Evolutionary conservation across 768 basidiomycete species (phyloP).

Genomic region (Termitomyces sp.): DNA sequence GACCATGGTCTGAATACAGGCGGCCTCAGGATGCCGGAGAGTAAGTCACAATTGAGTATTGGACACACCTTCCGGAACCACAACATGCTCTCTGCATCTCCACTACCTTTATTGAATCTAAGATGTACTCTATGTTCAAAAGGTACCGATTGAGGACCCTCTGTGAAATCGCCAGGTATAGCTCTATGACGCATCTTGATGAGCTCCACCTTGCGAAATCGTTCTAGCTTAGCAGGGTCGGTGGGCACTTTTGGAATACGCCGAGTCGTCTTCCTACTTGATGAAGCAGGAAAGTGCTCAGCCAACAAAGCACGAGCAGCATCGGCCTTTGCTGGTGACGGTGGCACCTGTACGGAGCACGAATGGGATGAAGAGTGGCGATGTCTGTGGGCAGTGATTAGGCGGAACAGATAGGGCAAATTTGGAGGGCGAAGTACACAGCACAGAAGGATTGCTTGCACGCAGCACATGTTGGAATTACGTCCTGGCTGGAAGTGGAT

Average conservation of each 20-base stretch:
- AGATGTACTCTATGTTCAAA: conserved; percentile 57
- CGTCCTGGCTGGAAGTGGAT: conserved; percentile 22
- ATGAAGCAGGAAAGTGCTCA: conserved; percentile 39
- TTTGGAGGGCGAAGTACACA: conserved; percentile 31
- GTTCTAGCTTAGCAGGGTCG: conserved; percentile 49
- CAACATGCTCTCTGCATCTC: conserved; percentile 38
- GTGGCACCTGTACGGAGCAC: conserved; percentile 31
- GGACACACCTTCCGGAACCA: conserved; percentile 69
- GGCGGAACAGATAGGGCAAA: conserved; percentile 9
- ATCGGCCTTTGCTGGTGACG: conserved; percentile 30
- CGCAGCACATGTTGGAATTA: conserved; percentile 36
- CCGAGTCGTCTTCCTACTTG: conserved; percentile 17
- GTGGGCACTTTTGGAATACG: conserved; percentile 29
- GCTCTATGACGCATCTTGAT: conserved; percentile 78
- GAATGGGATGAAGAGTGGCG: conserved; percentile 59
- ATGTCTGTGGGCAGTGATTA: conserved; percentile 39
- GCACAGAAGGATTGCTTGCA: conserved; percentile 63
- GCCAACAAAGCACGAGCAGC: conserved; percentile 49
- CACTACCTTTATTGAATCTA: conserved; percentile 28
- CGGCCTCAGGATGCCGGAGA: background rate
- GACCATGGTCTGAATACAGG: conserved; percentile 38
- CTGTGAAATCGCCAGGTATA: conserved; percentile 53
- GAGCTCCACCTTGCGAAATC: conserved; percentile 51
- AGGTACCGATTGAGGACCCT: conserved; percentile 39
- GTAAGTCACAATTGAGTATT: background rate